These are phyloP conservation scores for Ceratocystis destructans DNA, from an alignment of 2,329 filamentous ascomycete species.

Conservation along the genomic window DNA sequence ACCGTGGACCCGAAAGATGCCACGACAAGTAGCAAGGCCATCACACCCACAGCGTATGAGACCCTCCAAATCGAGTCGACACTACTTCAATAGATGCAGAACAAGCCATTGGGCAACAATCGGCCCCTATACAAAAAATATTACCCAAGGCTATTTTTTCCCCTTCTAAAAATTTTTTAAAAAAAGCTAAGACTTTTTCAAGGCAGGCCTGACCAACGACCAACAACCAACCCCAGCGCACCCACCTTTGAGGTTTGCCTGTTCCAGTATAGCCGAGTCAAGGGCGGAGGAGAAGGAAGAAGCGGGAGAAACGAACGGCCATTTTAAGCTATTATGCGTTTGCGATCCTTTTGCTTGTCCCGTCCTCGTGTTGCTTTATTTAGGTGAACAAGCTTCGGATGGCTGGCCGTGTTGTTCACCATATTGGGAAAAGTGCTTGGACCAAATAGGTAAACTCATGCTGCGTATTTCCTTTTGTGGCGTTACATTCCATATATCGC, in stretches of 20 bases:
- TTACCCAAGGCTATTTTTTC: too few relatives aligned
- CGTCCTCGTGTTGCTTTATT: not conserved
- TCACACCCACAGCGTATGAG: too few relatives aligned
- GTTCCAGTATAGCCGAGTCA: not conserved
- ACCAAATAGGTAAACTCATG: not conserved
- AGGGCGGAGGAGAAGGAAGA: not conserved
- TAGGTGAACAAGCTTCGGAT: not conserved
- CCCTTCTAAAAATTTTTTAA: too few relatives aligned
- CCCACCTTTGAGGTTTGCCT: not conserved
- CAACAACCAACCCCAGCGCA: not conserved
- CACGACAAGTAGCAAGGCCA: too few relatives aligned
- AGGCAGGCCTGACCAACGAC: too few relatives aligned
- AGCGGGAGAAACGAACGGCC: not conserved
- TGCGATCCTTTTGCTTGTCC: not conserved
- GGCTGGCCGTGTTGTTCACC: slow-evolving; percentile 2
- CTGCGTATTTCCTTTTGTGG: not conserved
- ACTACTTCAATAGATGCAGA: too few relatives aligned
- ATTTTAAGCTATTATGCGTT: not conserved
- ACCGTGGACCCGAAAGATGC: too few relatives aligned
- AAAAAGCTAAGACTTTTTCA: too few relatives aligned
- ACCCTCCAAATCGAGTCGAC: too few relatives aligned
- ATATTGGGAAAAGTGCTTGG: slow-evolving; percentile 5
- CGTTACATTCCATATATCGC: not conserved
- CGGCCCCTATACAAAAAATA: too few relatives aligned
- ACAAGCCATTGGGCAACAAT: too few relatives aligned